phyloP scores from a whole-genome alignment of 2,329 filamentous ascomycete genomes.

The Pseudocercospora cruenta region DNA sequence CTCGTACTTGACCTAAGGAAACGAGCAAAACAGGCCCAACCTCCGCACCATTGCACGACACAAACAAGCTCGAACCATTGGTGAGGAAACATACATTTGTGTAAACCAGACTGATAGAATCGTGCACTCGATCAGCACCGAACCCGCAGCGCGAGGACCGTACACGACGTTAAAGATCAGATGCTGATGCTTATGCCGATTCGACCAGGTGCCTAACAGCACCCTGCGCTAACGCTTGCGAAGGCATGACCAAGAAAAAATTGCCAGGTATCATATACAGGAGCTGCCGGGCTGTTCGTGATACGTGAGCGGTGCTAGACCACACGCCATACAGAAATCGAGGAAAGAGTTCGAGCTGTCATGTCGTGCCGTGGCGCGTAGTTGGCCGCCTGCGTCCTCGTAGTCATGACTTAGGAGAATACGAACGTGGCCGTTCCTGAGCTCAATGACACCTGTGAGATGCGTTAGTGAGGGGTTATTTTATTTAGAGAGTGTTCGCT shows the following conservation, averaged over 20 bases:
- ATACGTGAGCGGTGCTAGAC: conserved; percentile 16
- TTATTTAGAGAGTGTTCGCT: conserved; percentile 46
- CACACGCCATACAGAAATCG: conserved; percentile 13
- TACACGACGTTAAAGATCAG: conserved; percentile 24
- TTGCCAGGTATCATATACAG: conserved; percentile 32
- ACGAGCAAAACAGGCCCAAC: conserved; percentile 18
- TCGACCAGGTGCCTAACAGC: conserved; percentile 15
- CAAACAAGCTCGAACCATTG: conserved; percentile 20
- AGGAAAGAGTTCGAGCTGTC: conserved; percentile 22
- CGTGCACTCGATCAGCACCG: conserved; percentile 29
- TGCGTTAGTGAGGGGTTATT: conserved; percentile 24
- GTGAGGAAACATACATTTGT: conserved; percentile 21
- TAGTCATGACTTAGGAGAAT: conserved; percentile 36
- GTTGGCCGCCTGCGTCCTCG: conserved; percentile 17
- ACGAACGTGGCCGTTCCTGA: conserved; percentile 56
- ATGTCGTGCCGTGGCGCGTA: conserved; percentile 15
- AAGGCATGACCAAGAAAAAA: conserved; percentile 20
- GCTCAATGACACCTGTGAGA: conserved; percentile 50
- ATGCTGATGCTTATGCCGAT: conserved; percentile 28
- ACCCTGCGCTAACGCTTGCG: conserved; percentile 13
- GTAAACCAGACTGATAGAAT: conserved; percentile 21
- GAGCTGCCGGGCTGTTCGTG: conserved; percentile 25
- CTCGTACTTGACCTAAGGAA: conserved; percentile 17
- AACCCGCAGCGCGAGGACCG: conserved; percentile 30
- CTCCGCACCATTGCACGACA: conserved; percentile 15